A percentile compares a stretch with the other conserved stretches of the same genome.
These are phyloP conservation scores for Epicoccum sorghinum DNA, from an alignment of 2,329 filamentous ascomycete species.

Conservation along the genomic window DNA sequence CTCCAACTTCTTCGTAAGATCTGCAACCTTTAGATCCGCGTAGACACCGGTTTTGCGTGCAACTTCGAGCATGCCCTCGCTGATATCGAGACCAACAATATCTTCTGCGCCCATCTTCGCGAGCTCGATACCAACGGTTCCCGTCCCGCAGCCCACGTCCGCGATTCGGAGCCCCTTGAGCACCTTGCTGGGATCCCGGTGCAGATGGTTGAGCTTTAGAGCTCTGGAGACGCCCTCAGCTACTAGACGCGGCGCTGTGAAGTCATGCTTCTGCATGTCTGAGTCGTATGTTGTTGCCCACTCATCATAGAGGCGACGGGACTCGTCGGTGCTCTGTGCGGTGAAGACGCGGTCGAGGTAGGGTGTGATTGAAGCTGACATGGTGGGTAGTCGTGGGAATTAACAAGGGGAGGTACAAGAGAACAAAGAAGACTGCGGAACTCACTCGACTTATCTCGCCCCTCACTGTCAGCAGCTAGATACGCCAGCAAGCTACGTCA, in stretches of 20 bases:
- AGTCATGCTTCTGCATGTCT: conserved; percentile 50
- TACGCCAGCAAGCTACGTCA: conserved; percentile 2
- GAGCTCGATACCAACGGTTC: conserved; percentile 58
- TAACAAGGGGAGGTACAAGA: background rate
- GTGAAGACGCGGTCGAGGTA: conserved; percentile 49
- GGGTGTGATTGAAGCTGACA: conserved; percentile 3
- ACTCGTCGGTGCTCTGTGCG: conserved; percentile 44
- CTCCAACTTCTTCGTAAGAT: conserved; percentile 55
- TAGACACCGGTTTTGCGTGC: conserved; percentile 58
- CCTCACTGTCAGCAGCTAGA: background rate
- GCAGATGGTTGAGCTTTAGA: conserved; percentile 23
- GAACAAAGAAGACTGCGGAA: background rate
- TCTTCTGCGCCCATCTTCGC: conserved; percentile 51
- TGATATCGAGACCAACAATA: conserved; percentile 62
- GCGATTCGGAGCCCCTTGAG: conserved; percentile 48
- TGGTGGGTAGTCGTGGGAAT: background rate
- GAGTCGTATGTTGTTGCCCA: conserved; percentile 56
- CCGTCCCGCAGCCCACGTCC: conserved; percentile 64
- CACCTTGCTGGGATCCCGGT: conserved; percentile 8
- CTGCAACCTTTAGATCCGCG: conserved; percentile 52
- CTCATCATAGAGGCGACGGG: conserved; percentile 52
- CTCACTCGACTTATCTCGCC: background rate
- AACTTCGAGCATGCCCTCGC: conserved; percentile 60
- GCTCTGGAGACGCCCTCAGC: conserved; percentile 30
- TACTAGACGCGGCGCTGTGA: conserved; percentile 50